Percentiles rank a stretch among this genome's conserved stretches.
Conservation (phyloP, 345 rosid genomes). For the Eucalyptus sp. region DNA sequence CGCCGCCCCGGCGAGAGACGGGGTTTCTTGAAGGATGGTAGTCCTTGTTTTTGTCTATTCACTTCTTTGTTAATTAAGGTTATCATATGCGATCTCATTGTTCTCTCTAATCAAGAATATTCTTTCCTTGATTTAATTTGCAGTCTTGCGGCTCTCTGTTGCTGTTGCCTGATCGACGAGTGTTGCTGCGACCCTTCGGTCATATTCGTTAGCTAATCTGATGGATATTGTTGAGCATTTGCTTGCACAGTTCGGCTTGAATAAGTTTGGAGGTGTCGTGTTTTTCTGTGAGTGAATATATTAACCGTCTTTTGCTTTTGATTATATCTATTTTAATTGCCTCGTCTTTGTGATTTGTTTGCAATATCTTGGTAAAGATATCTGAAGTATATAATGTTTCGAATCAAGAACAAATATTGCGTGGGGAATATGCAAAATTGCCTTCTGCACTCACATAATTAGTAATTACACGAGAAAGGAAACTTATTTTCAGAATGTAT, state of each 20-base stretch:
- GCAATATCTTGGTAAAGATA: neutral
- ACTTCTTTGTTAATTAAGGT: neutral
- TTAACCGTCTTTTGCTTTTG: neutral
- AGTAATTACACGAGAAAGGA: neutral
- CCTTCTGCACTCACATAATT: neutral
- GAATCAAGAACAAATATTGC: neutral
- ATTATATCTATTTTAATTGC: neutral
- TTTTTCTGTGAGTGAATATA: neutral
- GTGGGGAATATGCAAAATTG: neutral
- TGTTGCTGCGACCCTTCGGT: slow-evolving; percentile 18
- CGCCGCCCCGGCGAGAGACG: slow-evolving; percentile 21
- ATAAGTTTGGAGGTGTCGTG: neutral
- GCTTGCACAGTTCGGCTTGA: neutral
- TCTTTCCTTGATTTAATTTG: neutral
- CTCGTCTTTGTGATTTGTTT: neutral
- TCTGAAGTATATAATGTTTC: neutral
- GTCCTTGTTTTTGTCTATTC: neutral
- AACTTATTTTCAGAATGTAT: neutral
- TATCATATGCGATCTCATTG: neutral
- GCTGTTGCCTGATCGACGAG: slow-evolving; percentile 17
- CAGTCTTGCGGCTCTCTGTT: slow-evolving; percentile 20
- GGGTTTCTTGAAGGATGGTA: slow-evolving; percentile 62
- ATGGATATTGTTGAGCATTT: neutral
- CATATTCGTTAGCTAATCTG: neutral
- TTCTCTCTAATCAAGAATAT: too few relatives aligned